These are phyloP conservation scores for Ochetophila trinervis DNA, from an alignment of 306 rosid species.

Conservation along the genomic window DNA sequence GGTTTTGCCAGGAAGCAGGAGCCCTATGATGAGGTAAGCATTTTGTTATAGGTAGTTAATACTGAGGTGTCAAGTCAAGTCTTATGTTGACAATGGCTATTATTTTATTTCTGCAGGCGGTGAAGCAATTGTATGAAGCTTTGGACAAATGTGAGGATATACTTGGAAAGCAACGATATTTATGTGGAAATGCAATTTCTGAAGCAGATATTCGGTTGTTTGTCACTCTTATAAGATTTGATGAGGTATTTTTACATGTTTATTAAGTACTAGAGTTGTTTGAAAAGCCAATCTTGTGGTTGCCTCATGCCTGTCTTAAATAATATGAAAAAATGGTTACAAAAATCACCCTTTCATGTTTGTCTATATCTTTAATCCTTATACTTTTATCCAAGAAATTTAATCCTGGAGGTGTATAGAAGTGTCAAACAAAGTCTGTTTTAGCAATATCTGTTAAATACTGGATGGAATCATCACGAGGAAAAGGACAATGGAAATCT, in stretches of 20 bases:
- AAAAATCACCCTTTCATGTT: neutral
- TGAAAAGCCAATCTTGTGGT: constrained; percentile 9
- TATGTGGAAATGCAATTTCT: constrained; percentile 69
- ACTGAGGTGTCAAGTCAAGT: neutral
- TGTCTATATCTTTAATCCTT: no score
- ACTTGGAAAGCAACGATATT: constrained; percentile 74
- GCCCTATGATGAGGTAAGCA: constrained; percentile 70
- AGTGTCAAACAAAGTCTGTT: no score
- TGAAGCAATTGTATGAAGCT: constrained; percentile 60
- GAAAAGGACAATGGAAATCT: no score
- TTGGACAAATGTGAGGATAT: constrained; percentile 78
- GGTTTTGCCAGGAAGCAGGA: constrained; percentile 86
- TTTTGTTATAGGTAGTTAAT: neutral
- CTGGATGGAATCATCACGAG: no score
- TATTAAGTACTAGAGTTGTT: constrained; percentile 1
- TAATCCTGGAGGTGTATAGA: no score
- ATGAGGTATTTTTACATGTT: constrained; percentile 58
- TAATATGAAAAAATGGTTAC: neutral
- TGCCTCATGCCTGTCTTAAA: neutral
- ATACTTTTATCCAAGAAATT: no score
- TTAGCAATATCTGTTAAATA: no score
- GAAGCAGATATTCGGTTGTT: constrained; percentile 93
- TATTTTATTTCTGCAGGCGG: constrained; percentile 56
- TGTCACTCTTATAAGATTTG: constrained; percentile 93
- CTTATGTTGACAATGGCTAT: no score